Evolutionary conservation across 352 stramenopile species (phyloP).

Genomic region (Pythium aristosporum): DNA sequence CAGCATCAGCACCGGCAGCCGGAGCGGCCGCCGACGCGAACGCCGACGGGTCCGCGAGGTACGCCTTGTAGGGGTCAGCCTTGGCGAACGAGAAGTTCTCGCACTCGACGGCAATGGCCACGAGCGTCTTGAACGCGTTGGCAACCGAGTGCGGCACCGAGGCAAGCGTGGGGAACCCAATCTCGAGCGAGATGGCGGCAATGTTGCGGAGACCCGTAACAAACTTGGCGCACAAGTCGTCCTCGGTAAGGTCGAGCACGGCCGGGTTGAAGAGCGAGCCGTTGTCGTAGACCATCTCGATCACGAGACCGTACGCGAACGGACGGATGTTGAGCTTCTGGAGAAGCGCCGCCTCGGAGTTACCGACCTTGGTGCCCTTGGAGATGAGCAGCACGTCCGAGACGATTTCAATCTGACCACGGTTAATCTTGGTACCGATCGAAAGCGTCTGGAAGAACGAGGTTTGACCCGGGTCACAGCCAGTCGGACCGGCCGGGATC

Average conservation of each 20-base stretch:
- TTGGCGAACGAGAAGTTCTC: conserved; percentile 98
- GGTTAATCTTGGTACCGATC: conserved; percentile 99
- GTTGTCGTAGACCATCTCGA: conserved; percentile 98
- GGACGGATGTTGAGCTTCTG: conserved; percentile 99
- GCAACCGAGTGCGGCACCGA: conserved; percentile 98
- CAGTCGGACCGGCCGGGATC: conserved; percentile 96
- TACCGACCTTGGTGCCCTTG: conserved; percentile 96
- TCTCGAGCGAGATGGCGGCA: conserved; percentile 93
- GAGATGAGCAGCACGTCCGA: conserved; percentile 95
- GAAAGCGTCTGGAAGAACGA: conserved; percentile 99
- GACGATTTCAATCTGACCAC: conserved; percentile 99
- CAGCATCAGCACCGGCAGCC: conserved; percentile 78
- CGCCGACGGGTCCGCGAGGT: conserved; percentile 92
- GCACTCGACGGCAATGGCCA: conserved; percentile 95
- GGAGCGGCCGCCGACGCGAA: conserved; percentile 88
- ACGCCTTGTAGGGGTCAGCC: conserved; percentile 96
- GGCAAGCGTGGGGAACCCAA: conserved; percentile 96
- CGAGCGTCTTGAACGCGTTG: conserved; percentile 98
- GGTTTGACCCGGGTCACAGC: conserved; percentile 99
- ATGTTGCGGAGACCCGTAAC: conserved; percentile 92
- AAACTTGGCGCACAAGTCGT: conserved; percentile 97
- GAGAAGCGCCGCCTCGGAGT: conserved; percentile 97
- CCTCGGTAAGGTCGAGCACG: conserved; percentile 98
- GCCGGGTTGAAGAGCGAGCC: conserved; percentile 98
- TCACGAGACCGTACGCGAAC: conserved; percentile 99